phyloP scores from a whole-genome alignment of 768 basidiomycete species.

The Kwoniella sp. region DNA sequence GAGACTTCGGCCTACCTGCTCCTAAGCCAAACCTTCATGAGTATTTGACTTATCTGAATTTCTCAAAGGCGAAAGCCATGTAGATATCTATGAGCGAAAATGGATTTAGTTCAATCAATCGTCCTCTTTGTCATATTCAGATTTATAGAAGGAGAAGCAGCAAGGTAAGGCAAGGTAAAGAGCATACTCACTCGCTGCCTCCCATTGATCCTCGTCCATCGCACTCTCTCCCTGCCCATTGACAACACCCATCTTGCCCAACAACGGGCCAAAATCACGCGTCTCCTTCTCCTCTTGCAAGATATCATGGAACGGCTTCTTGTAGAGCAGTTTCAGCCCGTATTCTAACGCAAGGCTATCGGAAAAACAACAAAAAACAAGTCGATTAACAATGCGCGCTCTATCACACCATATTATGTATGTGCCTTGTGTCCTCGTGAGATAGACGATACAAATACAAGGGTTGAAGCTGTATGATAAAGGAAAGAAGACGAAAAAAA shows the following conservation, averaged over 20 bases:
- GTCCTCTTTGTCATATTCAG: no score
- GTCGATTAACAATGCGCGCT: not conserved
- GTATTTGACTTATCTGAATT: slow-evolving; percentile 34
- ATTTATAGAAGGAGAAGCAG: no score
- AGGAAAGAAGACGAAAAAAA: no score
- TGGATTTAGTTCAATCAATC: no score
- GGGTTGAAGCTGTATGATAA: no score
- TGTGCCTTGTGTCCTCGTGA: no score
- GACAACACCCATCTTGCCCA: slow-evolving; percentile 89
- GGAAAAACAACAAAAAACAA: slow-evolving; percentile 32
- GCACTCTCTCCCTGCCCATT: slow-evolving; percentile 80
- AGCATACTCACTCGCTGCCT: slow-evolving; percentile 84
- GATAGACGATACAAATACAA: no score
- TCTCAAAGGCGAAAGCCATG: slow-evolving; percentile 88
- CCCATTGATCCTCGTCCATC: slow-evolving; percentile 96
- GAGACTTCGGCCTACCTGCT: no score
- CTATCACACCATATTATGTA: no score
- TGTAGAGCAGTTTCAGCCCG: slow-evolving; percentile 71
- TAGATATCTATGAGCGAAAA: slow-evolving; percentile 70
- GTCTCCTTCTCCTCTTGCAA: slow-evolving; percentile 78
- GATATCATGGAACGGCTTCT: slow-evolving; percentile 85
- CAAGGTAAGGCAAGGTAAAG: not conserved
- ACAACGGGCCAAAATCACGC: slow-evolving; percentile 76
- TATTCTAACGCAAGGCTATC: slow-evolving; percentile 81
- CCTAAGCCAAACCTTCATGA: not conserved